Conservation (phyloP, 169 alveolate species). For the Plasmodium cynomolgi region DNA sequence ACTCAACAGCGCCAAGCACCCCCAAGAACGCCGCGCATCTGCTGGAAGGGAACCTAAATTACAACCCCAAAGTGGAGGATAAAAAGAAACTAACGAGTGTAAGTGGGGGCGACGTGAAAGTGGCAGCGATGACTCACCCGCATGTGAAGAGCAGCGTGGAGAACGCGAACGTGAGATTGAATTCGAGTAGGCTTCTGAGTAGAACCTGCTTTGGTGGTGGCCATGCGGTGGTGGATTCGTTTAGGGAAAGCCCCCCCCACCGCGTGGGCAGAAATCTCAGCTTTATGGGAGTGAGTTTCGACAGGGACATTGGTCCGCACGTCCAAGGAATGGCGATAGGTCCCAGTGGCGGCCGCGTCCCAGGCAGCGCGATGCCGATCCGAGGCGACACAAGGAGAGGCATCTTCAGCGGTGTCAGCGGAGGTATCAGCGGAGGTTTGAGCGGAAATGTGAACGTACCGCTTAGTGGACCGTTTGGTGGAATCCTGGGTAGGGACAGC, state of each 20-base stretch:
- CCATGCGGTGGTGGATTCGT: background rate
- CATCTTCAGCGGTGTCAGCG: background rate
- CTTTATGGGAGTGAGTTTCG: background rate
- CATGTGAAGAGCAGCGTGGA: background rate
- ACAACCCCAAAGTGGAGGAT: background rate
- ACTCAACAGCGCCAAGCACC: background rate
- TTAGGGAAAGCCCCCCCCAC: background rate
- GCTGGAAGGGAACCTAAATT: background rate
- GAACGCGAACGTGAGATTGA: background rate
- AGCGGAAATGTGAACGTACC: background rate
- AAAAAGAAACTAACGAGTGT: background rate
- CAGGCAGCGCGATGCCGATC: background rate
- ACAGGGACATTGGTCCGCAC: background rate
- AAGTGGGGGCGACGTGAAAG: background rate
- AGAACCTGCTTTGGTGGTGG: background rate
- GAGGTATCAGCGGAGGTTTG: background rate
- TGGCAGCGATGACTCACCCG: background rate
- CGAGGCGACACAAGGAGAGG: background rate
- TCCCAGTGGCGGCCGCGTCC: background rate
- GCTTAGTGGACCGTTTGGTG: background rate
- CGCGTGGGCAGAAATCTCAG: background rate
- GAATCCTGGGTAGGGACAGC: background rate
- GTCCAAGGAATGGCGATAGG: background rate
- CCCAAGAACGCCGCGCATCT: background rate
- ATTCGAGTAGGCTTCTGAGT: background rate